Evolutionary conservation across 805 yeast genomes (phyloP), one percentile per base, ranked within the genome.

Genomic region (Blastobotrys americana): DNA sequence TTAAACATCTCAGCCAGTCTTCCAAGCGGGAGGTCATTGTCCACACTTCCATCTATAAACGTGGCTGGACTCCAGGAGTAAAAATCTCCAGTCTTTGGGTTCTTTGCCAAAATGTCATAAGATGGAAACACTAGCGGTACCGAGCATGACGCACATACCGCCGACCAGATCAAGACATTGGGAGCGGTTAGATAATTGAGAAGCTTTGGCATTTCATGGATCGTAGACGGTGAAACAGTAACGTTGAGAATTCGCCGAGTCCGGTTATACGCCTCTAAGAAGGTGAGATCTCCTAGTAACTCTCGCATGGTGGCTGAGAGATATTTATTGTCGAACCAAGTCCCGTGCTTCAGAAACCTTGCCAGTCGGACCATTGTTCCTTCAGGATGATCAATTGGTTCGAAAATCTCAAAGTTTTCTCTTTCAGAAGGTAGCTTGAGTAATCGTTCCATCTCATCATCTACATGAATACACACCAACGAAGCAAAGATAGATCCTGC

Each of bases 401-500:
- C 81, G 39, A 80, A 76, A 46, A 89, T 78, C 13, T 79, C 76
- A 48, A 77, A 74, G 19, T 70, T 71, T 39, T 59, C 63, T n/a
- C 13, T 22, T 18, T 15, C 6, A 27, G 66, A 63, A 27, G 72
- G 58, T n/a, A 74, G 67, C 15, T 66, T 71, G 46, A 90, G 65
- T 15, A 86, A 60, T 4, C 65, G 72, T 21, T 58, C 63, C 6
- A 65, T 49, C 61, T 89, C 97, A 25, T 78, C 84, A 46, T 80
- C 80, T 6, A 82, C 76, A 57, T 83, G 86, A 15, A 84, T 81
- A 57, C 96, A 87, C 39, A 93, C 70, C 15, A 93, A 78, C 40
- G 95, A 77, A 16, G 97, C 97, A 39, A 93, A 81, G 42, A 93
- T 89, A 1, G 96, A 88, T 15, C 99, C 99, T 0, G 97, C 95